A percentile compares a stretch with the other conserved stretches of the same genome.
phyloP scores from a whole-genome alignment of 805 yeast genomes.

The Candida tibetensis region DNA sequence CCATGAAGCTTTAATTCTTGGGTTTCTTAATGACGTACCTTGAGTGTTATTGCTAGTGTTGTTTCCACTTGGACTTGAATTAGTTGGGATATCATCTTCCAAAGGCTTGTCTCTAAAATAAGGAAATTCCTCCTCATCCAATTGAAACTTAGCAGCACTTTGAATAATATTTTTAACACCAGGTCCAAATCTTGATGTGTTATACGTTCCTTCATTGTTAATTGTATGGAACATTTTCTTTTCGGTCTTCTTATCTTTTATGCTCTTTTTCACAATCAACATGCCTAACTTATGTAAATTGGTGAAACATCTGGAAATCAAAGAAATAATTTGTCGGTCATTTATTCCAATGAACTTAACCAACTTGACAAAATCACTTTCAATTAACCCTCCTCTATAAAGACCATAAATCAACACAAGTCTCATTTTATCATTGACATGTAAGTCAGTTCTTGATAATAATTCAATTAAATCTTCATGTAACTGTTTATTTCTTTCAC shows the following conservation, averaged over 20 bases:
- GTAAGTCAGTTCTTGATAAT: conserved; percentile 48
- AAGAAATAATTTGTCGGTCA: conserved; percentile 48
- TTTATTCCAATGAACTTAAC: conserved; percentile 50
- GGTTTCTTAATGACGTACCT: conserved; percentile 56
- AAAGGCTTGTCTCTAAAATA: conserved; percentile 74
- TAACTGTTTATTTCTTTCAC: conserved; percentile 55
- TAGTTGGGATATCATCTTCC: conserved; percentile 37
- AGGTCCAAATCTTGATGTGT: conserved; percentile 71
- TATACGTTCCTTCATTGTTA: conserved; percentile 50
- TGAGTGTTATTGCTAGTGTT: conserved; percentile 1
- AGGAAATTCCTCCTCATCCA: conserved; percentile 65
- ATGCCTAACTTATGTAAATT: conserved; percentile 53
- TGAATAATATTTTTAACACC: conserved; percentile 61
- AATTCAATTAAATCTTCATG: conserved; percentile 60
- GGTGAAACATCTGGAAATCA: conserved; percentile 51
- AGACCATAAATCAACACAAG: conserved; percentile 71
- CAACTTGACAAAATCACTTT: conserved; percentile 68
- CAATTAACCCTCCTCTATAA: conserved; percentile 78
- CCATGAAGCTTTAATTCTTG: conserved; percentile 76
- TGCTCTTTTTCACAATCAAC: conserved; percentile 45
- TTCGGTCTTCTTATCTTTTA: conserved; percentile 42
- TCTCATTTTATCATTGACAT: conserved; percentile 68
- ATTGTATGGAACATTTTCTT: conserved; percentile 57
- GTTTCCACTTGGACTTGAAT: conserved; percentile 6
- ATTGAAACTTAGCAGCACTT: conserved; percentile 45